These are phyloP conservation scores for Rutidosis leptorrhynchoides DNA, from an alignment of 129 eudicot species.

Conservation along the genomic window DNA sequence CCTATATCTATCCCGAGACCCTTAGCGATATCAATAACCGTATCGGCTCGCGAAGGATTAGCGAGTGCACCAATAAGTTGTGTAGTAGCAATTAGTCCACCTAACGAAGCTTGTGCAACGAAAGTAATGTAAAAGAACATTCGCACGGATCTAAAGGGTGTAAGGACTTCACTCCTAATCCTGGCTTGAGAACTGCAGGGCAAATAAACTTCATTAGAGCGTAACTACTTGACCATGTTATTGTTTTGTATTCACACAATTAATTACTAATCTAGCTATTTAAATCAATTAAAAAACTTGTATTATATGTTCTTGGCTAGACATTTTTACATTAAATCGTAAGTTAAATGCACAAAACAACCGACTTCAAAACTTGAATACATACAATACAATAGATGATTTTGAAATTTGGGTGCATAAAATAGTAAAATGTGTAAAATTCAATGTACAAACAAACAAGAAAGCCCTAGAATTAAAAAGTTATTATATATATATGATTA, in stretches of 20 bases:
- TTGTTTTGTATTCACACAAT: neutral
- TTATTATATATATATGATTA: neutral
- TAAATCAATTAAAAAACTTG: too few species aligned
- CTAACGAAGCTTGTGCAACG: constrained; percentile 77
- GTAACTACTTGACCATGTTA: neutral
- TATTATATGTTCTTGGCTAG: too few species aligned
- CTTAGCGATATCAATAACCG: constrained; percentile 57
- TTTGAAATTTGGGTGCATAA: too few species aligned
- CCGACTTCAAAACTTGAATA: too few species aligned
- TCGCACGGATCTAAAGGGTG: constrained; percentile 87
- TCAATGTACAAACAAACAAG: too few species aligned
- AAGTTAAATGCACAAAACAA: too few species aligned
- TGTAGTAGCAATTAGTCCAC: constrained; percentile 76
- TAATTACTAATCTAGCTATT: too few species aligned
- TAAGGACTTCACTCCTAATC: constrained; percentile 93
- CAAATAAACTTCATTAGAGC: constrained; percentile 5
- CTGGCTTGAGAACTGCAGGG: constrained; percentile 72
- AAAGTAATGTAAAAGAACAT: constrained; percentile 97
- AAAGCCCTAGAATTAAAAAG: neutral
- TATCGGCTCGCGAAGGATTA: constrained; percentile 66
- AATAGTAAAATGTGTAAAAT: too few species aligned
- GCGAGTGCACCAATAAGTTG: constrained; percentile 76
- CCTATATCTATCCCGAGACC: constrained; percentile 85
- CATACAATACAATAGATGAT: too few species aligned
- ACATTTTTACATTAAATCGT: too few species aligned